phyloP scores from a whole-genome alignment of 2,329 filamentous ascomycete species.

The Cercospora sojina region DNA sequence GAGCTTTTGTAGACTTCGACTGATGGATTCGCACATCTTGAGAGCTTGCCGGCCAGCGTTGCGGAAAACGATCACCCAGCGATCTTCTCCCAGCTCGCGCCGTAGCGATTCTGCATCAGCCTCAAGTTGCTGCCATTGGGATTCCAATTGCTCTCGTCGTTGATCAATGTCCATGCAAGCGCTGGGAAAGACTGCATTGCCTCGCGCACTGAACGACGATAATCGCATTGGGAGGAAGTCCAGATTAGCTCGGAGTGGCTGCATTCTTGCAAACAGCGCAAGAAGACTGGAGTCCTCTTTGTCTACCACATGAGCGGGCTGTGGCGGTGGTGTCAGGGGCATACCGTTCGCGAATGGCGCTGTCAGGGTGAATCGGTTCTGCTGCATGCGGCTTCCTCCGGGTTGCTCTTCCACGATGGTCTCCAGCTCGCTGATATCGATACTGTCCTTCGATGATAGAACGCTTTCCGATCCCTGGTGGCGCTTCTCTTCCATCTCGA shows the following conservation, averaged over 20 bases:
- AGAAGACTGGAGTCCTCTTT: slow-evolving; percentile 87
- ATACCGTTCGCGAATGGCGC: slow-evolving; percentile 55
- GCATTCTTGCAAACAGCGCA: slow-evolving; percentile 90
- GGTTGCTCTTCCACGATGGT: slow-evolving; percentile 90
- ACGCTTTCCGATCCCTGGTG: slow-evolving; percentile 75
- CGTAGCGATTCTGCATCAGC: slow-evolving; percentile 85
- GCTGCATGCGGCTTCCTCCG: slow-evolving; percentile 45
- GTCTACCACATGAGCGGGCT: slow-evolving; percentile 43
- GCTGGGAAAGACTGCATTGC: slow-evolving; percentile 76
- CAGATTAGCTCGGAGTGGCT: slow-evolving; percentile 84
- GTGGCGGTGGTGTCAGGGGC: slow-evolving; percentile 49
- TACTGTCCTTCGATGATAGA: slow-evolving; percentile 49
- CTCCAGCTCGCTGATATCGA: slow-evolving; percentile 85
- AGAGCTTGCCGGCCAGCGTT: slow-evolving; percentile 88
- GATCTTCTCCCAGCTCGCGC: slow-evolving; percentile 89
- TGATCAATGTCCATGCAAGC: slow-evolving; percentile 86
- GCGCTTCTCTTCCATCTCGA: slow-evolving; percentile 95
- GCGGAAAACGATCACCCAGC: slow-evolving; percentile 93
- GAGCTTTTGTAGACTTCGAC: slow-evolving; percentile 79
- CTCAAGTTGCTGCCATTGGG: slow-evolving; percentile 83
- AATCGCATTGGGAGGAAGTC: slow-evolving; percentile 96
- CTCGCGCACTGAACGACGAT: slow-evolving; percentile 78
- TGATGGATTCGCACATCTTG: slow-evolving; percentile 95
- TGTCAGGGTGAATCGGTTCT: slow-evolving; percentile 67
- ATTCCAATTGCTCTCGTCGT: slow-evolving; percentile 71